A percentile compares a stretch with the other conserved stretches of the same genome.
Conservation (phyloP, 768 basidiomycete species). For the Collybia sp. region DNA sequence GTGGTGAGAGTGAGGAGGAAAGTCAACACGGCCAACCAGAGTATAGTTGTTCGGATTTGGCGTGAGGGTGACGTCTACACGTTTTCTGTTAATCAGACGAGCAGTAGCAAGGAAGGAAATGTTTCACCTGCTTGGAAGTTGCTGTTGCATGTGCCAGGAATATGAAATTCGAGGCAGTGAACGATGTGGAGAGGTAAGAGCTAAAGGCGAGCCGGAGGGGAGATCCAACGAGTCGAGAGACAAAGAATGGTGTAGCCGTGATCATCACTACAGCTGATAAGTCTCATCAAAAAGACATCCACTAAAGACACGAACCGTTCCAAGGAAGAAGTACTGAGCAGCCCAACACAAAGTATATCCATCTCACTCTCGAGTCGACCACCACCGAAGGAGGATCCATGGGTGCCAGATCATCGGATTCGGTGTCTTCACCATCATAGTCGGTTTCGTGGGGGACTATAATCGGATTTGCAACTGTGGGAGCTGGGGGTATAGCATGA, state of each 20-base stretch:
- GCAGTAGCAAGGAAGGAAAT: not conserved
- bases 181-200: constrained; percentile 61
- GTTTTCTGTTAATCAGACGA: not conserved
- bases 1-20: constrained; percentile 64
- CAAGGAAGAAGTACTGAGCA: constrained; percentile 80
- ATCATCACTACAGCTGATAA: constrained; percentile 57
- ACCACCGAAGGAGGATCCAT: constrained; percentile 21
- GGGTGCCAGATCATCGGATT: constrained; percentile 12
- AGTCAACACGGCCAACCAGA: constrained; percentile 48
- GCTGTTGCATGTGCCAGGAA: constrained; percentile 73
- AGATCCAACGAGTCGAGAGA: constrained; percentile 62
- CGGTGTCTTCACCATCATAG: constrained; percentile 24
- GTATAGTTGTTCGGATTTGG: constrained; percentile 47
- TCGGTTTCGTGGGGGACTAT: constrained; percentile 17
- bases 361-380: constrained; percentile 42
- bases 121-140: constrained; percentile 60
- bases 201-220: constrained; percentile 52
- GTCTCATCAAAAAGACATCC: not conserved
- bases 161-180: constrained; percentile 60
- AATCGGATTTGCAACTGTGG: constrained; percentile 22
- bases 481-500: constrained; percentile 37
- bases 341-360: constrained; percentile 72
- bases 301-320: constrained; percentile 61
- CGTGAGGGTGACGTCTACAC: constrained; percentile 55
- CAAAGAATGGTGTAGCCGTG: constrained; percentile 79